phyloP scores from a whole-genome alignment of 495 filamentous ascomycete species.

The Achaetomiella virescens region DNA sequence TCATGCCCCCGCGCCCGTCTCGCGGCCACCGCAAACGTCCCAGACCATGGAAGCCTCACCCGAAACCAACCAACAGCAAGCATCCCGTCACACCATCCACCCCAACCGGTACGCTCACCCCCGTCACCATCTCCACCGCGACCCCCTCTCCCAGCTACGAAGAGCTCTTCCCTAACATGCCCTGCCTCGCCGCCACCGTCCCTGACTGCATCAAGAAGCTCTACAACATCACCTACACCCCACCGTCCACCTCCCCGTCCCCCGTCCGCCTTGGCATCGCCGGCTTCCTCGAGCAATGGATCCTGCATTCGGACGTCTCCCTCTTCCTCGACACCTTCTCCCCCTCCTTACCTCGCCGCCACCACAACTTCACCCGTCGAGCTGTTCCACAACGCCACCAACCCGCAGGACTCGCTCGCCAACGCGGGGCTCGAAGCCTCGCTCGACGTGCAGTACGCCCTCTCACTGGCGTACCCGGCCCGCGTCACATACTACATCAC shows the following conservation, averaged over 20 bases:
- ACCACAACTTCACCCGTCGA: slow-evolving; percentile 56
- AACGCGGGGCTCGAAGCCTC: slow-evolving; percentile 56
- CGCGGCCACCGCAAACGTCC: not conserved
- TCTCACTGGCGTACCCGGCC: slow-evolving; percentile 54
- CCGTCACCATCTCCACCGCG: slow-evolving; percentile 19
- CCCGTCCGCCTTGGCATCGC: slow-evolving; percentile 53
- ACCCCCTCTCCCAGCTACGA: not conserved
- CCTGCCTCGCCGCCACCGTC: slow-evolving; percentile 26
- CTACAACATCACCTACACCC: slow-evolving; percentile 37
- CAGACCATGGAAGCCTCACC: not conserved
- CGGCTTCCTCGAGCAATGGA: slow-evolving; percentile 63
- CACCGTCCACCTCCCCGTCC: slow-evolving; percentile 13
- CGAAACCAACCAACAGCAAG: not conserved
- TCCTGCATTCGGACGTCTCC: slow-evolving; percentile 51
- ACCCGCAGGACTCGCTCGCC: slow-evolving; percentile 39
- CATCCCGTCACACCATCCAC: not conserved
- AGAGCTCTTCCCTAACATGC: slow-evolving; percentile 19
- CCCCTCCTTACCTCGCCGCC: slow-evolving; percentile 35
- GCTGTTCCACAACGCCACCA: slow-evolving; percentile 53
- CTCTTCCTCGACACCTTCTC: slow-evolving; percentile 47
- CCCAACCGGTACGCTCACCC: not conserved
- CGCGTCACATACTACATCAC: slow-evolving; percentile 60
- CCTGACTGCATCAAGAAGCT: slow-evolving; percentile 35
- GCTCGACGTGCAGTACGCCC: slow-evolving; percentile 65
- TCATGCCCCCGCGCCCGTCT: slow-evolving; percentile 32